Base-by-base conservation (phyloP, 805 yeast species). In the Candida alai region DNA sequence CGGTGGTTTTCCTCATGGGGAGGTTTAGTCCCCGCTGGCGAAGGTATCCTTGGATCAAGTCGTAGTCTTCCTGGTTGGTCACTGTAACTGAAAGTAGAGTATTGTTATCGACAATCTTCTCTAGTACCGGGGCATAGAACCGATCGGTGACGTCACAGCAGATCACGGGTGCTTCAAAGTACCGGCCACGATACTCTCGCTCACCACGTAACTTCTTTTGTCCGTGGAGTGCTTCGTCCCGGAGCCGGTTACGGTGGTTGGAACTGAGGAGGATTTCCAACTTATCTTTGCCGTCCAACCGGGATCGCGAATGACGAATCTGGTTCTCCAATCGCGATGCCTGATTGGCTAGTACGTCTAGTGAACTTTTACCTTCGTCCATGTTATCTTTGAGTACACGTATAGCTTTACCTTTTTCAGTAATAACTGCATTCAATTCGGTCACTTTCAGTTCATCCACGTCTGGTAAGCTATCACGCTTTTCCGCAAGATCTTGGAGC, bases 111-210 rank as follows among this genome's bases (percentile, higher is more conserved):
- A 84, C 68, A 5, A 76, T 64, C 31, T 73, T 67, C 32, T 79
- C 84, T 34, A 87, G 53, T 37, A 73, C 75, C 7, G 70, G 63
- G 0, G 84, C 80, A 45, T 69, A 72, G 7, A 53, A 44, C 7
- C 58, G 52, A 37, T 78, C 73, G 1, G 63, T 65, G 0, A 80
- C 74, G 4, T 73, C 65, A 15, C 90, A 67, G 0, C 83, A 68
- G 18, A 87, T 62, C 6, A 80, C 56, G 0, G 97, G 89, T 1
- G 96, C 94, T 48, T 84, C 94, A 37, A 65, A 75, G 35, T 84
- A 74, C 9, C 57, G 53, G 1, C 58, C 58, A 30, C 56, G 49
- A 32, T 78, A 63, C 5, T 53, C 51, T 1, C 56, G 51, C 14
- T 62, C 45, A 10, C 59, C 43, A 30, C 81, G 63, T 27, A 82